Conservation (phyloP, 129 eudicot genomes). For the Deinandra increscens region DNA sequence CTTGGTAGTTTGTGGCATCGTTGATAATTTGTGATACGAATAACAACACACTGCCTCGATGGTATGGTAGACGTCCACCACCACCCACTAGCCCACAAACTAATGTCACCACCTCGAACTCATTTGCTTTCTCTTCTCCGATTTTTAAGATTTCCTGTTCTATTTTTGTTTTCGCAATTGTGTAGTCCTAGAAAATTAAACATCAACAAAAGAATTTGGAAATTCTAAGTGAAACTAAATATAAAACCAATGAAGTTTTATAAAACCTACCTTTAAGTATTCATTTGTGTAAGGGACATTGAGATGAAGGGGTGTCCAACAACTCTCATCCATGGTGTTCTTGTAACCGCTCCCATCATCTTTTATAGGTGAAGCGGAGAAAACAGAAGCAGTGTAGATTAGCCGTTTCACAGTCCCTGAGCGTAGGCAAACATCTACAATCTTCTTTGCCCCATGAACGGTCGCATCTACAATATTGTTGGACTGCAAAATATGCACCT, state of each 20-base stretch:
- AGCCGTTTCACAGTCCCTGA: slow-evolving; percentile 56
- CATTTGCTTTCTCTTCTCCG: slow-evolving; percentile 12
- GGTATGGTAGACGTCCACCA: slow-evolving; percentile 26
- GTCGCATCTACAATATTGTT: slow-evolving; percentile 47
- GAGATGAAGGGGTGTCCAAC: slow-evolving; percentile 57
- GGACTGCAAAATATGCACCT: slow-evolving; percentile 16
- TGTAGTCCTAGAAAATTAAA: slow-evolving; percentile 28
- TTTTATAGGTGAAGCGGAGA: slow-evolving; percentile 53
- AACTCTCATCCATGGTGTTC: slow-evolving; percentile 44
- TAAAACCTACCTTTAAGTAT: slow-evolving; percentile 15
- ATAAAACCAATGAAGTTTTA: background rate
- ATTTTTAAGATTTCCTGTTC: slow-evolving; percentile 49
- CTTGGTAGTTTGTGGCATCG: background rate
- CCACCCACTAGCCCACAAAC: slow-evolving; percentile 59
- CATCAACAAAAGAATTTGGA: background rate
- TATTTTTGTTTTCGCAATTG: slow-evolving; percentile 27
- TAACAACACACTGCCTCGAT: slow-evolving; percentile 12
- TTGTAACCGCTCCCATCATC: slow-evolving; percentile 48
- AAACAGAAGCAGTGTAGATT: slow-evolving; percentile 47
- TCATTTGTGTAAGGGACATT: slow-evolving; percentile 22
- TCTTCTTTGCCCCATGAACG: slow-evolving; percentile 37
- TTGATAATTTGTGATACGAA: slow-evolving; percentile 35
- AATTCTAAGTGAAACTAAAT: background rate
- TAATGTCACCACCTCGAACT: slow-evolving; percentile 43
- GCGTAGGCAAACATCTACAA: slow-evolving; percentile 35